phyloP scores from a whole-genome alignment of 2,329 filamentous ascomycete species.

The Penicillium fuscoglaucum region DNA sequence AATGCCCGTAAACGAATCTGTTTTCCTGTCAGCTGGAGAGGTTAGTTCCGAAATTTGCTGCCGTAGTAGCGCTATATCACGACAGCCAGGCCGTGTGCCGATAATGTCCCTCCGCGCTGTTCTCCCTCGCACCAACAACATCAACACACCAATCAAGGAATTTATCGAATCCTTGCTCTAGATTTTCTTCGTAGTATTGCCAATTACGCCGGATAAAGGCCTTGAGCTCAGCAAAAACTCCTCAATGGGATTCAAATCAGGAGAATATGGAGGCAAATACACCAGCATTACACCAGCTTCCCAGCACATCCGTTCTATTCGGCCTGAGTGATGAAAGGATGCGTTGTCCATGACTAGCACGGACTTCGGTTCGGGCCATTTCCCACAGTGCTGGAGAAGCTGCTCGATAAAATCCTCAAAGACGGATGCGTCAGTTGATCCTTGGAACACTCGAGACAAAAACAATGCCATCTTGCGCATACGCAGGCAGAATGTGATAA shows the following conservation, averaged over 20 bases:
- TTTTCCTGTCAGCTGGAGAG: background rate
- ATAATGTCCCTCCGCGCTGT: constrained; percentile 26
- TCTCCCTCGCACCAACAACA: constrained; percentile 23
- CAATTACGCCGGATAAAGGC: constrained; percentile 2
- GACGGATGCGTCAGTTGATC: constrained; percentile 24
- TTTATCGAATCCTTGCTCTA: constrained; percentile 16
- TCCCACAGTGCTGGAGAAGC: too few relatives aligned
- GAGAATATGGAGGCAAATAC: background rate
- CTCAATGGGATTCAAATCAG: background rate
- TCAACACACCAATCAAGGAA: constrained; percentile 32
- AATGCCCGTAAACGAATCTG: too few relatives aligned
- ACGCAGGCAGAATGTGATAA: constrained; percentile 5
- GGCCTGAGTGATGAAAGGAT: too few relatives aligned
- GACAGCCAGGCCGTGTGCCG: constrained; percentile 15
- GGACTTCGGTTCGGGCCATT: too few relatives aligned
- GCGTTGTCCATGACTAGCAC: too few relatives aligned
- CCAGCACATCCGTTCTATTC: background rate
- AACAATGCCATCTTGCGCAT: constrained; percentile 1
- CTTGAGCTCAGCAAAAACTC: constrained; percentile 6
- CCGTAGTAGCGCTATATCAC: background rate
- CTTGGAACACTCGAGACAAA: constrained; percentile 24
- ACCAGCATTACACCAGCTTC: background rate
- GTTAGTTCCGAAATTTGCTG: background rate
- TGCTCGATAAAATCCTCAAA: too few relatives aligned
- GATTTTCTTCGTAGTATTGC: constrained; percentile 3